These are phyloP conservation scores for Cryptosporidium tyzzeri DNA, from an alignment of 169 alveolate species.

Conservation along the genomic window DNA sequence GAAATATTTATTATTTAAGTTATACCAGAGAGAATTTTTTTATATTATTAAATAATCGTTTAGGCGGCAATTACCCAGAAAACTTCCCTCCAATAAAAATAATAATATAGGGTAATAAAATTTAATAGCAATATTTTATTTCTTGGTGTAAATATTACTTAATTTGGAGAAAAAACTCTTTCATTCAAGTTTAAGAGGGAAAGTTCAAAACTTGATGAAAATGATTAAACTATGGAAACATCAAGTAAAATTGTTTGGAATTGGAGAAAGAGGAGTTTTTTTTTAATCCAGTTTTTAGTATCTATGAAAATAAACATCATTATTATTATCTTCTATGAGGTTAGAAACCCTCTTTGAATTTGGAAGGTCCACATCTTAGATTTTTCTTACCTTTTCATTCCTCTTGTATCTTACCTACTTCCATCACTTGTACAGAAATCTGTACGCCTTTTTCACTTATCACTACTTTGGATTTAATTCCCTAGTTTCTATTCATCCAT, in stretches of 20 bases:
- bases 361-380: not conserved
- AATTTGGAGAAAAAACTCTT: not conserved
- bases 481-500: not conserved
- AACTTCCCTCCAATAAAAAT: not conserved
- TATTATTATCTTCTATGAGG: too few species aligned
- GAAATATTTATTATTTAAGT: not conserved
- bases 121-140: not conserved
- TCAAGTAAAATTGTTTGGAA: not conserved
- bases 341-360: too few species aligned
- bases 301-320: too few species aligned
- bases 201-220: not conserved
- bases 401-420: not conserved
- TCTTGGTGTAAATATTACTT: not conserved
- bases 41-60: not conserved
- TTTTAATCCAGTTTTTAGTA: too few species aligned
- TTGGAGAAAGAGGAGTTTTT: too few species aligned
- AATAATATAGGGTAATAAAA: not conserved
- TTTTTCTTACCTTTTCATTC: not conserved
- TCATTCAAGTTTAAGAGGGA: not conserved
- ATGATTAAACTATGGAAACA: not conserved
- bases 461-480: not conserved
- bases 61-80: conserved; percentile 2
- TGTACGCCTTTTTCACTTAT: not conserved
- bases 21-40: not conserved
- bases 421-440: not conserved